phyloP scores from a whole-genome alignment of 164 flowering plant species.

The Cinnamomum chago region DNA sequence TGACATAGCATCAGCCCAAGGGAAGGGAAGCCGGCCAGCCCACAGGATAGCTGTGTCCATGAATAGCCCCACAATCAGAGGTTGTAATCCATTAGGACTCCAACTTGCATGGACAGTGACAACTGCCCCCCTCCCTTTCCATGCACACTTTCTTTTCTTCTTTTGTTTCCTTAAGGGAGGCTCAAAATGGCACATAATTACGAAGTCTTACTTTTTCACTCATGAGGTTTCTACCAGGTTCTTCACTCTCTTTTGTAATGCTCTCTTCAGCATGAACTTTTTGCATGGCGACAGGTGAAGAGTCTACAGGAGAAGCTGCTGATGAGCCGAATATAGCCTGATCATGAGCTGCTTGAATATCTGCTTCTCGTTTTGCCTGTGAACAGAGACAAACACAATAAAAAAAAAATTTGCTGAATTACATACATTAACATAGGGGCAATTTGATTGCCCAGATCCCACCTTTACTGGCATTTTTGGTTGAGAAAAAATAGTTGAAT shows the following conservation, averaged over 20 bases:
- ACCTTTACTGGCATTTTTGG: background rate
- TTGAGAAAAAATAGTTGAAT: background rate
- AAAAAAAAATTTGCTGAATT: background rate
- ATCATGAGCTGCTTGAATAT: conserved; percentile 75
- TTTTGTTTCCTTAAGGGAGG: too few relatives aligned
- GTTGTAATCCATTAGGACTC: too few relatives aligned
- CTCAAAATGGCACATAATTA: background rate
- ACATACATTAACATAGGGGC: background rate
- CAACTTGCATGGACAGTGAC: too few relatives aligned
- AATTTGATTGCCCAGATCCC: background rate
- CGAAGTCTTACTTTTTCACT: conserved; percentile 55
- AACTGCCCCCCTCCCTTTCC: too few relatives aligned
- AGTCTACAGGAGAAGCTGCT: conserved; percentile 14
- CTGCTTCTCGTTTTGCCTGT: conserved; percentile 70
- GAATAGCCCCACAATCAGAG: too few relatives aligned
- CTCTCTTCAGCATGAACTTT: background rate
- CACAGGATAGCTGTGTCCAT: too few relatives aligned
- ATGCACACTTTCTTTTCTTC: too few relatives aligned
- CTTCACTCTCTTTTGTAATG: background rate
- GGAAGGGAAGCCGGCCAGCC: too few relatives aligned
- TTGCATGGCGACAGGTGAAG: background rate
- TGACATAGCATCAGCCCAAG: too few relatives aligned
- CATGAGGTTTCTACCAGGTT: conserved; percentile 24
- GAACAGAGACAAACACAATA: conserved; percentile 8
- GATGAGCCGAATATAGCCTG: conserved; percentile 86